These are phyloP conservation scores for Leccinum subfulvum DNA, from an alignment of 1,284 basidiomycete species.

Conservation along the genomic window DNA sequence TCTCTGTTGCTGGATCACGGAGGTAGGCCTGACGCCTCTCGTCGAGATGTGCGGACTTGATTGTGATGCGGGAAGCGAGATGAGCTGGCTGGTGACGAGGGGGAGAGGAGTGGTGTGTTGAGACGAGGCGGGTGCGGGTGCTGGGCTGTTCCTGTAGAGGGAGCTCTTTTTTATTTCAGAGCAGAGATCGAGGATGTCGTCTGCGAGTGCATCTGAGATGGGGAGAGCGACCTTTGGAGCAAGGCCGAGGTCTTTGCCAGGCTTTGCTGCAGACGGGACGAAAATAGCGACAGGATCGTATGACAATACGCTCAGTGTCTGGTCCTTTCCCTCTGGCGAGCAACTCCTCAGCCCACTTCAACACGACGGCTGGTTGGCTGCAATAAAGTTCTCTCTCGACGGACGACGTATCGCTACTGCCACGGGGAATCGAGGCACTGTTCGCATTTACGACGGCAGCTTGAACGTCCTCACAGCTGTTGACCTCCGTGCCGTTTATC, in stretches of 20 bases:
- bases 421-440: too few species aligned
- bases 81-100: constrained; percentile 20
- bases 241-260: constrained; percentile 68
- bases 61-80: constrained; percentile 6
- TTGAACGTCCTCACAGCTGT: too few species aligned
- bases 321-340: too few species aligned
- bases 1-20: constrained; percentile 56
- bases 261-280: constrained; percentile 42
- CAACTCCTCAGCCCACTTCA: too few species aligned
- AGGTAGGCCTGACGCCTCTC: constrained; percentile 64
- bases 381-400: too few species aligned
- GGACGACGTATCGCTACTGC: too few species aligned
- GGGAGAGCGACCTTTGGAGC: constrained; percentile 73
- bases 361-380: too few species aligned
- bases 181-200: constrained; percentile 74
- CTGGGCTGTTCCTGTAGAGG: constrained; percentile 50
- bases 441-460: too few species aligned
- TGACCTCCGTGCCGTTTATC: constrained; percentile 8
- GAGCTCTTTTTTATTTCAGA: constrained; percentile 60
- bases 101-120: not conserved
- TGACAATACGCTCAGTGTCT: too few species aligned
- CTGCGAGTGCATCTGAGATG: constrained; percentile 69
- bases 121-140: constrained; percentile 32
- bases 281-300: too few species aligned
- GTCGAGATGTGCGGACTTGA: constrained; percentile 64